Conservation (phyloP, 805 yeast species). For the Ogataea thermomethanolica region DNA sequence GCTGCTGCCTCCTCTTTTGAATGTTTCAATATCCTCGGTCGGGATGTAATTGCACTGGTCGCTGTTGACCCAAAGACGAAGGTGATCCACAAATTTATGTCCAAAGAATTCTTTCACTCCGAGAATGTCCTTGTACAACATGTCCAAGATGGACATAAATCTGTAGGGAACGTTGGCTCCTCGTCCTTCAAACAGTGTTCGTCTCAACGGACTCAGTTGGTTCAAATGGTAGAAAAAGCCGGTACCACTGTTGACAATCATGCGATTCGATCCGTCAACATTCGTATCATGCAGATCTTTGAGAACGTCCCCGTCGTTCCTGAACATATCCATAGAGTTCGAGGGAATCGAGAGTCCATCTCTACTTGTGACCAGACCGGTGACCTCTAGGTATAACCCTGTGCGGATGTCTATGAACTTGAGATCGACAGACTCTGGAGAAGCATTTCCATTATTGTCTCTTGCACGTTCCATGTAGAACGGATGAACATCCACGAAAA, state of each 20-base stretch:
- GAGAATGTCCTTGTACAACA: constrained; percentile 25
- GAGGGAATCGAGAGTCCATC: constrained; percentile 16
- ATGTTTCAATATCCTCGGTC: constrained; percentile 36
- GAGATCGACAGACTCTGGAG: constrained; percentile 46
- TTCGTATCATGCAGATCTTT: constrained; percentile 17
- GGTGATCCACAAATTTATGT: constrained; percentile 35
- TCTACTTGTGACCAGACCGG: constrained; percentile 40
- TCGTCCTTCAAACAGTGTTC: constrained; percentile 31
- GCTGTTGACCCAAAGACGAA: constrained; percentile 37
- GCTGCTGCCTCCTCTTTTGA: constrained; percentile 33
- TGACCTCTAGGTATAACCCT: constrained; percentile 57
- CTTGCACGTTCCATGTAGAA: constrained; percentile 46
- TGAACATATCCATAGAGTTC: constrained; percentile 16
- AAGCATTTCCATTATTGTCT: constrained; percentile 43
- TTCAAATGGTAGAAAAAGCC: constrained; percentile 32
- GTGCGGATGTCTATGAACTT: constrained; percentile 59
- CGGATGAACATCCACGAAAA: constrained; percentile 46
- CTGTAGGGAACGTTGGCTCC: constrained; percentile 29
- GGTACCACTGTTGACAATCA: constrained; percentile 35
- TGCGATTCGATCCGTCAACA: constrained; percentile 19
- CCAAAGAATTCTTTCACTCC: constrained; percentile 23
- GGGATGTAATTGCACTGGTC: constrained; percentile 39
- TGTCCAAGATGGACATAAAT: constrained; percentile 20
- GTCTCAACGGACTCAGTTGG: constrained; percentile 26
- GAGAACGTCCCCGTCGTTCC: constrained; percentile 19